A percentile compares a stretch with the other conserved stretches of the same genome.
Conservation (phyloP, 2,329 filamentous ascomycete genomes). For the Penicillium sp. region DNA sequence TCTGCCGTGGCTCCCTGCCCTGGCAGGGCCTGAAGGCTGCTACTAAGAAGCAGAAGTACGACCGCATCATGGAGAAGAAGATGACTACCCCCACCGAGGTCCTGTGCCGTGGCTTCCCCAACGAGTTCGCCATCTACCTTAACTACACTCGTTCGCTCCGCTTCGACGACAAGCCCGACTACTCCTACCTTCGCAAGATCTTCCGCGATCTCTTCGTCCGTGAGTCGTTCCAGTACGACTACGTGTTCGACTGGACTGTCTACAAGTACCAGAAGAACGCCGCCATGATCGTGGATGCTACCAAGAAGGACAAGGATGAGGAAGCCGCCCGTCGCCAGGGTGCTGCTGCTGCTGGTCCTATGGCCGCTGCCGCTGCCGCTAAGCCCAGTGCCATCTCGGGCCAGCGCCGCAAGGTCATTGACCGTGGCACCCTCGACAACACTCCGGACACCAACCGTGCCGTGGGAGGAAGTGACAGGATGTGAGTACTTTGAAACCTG, state of each 20-base stretch:
- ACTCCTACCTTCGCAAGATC: conserved; percentile 99
- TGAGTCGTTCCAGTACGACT: conserved; percentile 99
- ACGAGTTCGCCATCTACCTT: conserved; percentile 98
- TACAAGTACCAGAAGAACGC: conserved; percentile 99
- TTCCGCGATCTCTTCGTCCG: conserved; percentile 99
- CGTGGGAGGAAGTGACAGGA: conserved; percentile 82
- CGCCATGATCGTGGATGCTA: conserved; percentile 85
- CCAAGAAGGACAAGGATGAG: conserved; percentile 69
- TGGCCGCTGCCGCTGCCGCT: conserved; percentile 57
- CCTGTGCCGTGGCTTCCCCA: conserved; percentile 97
- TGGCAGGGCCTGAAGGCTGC: conserved; percentile 99
- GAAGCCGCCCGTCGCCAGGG: conserved; percentile 69
- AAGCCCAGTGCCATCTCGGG: conserved; percentile 74
- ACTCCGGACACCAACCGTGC: conserved; percentile 72
- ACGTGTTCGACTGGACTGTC: conserved; percentile 99
- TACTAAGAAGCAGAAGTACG: conserved; percentile 99
- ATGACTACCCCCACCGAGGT: conserved; percentile 99
- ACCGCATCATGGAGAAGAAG: conserved; percentile 99
- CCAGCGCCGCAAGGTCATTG: conserved; percentile 81
- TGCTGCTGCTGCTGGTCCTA: conserved; percentile 60
- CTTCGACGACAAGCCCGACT: conserved; percentile 99
- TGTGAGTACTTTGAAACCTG: conserved; percentile 80
- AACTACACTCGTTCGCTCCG: conserved; percentile 99
- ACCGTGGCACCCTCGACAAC: conserved; percentile 66
- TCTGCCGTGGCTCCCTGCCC: conserved; percentile 96